Evolutionary conservation across 2,329 filamentous ascomycete genomes (phyloP), one percentile per base, ranked within the genome.

Genomic region (Monilinia fructicola): DNA sequence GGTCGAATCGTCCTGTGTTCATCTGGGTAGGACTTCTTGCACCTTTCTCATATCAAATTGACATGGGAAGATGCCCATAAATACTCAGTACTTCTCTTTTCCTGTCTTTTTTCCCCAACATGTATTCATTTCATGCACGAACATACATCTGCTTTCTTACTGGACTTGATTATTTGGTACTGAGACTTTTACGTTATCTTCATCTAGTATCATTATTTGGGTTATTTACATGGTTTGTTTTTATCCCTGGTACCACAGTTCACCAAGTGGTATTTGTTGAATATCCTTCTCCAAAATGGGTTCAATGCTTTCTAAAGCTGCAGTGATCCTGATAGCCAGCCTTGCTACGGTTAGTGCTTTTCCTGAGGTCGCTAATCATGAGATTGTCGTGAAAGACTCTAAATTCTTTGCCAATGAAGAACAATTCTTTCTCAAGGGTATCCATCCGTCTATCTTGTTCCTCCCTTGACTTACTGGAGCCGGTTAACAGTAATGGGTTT

Each of bases 401-500:
- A 74, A 74, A 61, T 72, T 74, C 68, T 75, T 75, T 52, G 68
- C 72, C n/a, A 67, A 54, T 61, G 71, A 71, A 10, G 54, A 74
- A 28, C 73, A 74, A 63, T 75, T 72, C 63, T 76, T 75, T 67
- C 60, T 76, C 54, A 73, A 74, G 65, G 75, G 74, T 69, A 69
- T 86, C 31, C 21, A 69, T 86, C 31, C 21, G 3, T 38, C 38
- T 12, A 23, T 38, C 26, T 31, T 40, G 53, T 52, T 48, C 21
- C 28, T 10, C 31, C 11, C 44, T 46, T 18, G 7, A 7, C 5
- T 21, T 46, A 46, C 7, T 46, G 18, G 38, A 50, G 48, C 18
- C 23, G 65, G 56, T 70, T 72, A 53, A 72, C 52, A 62, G 59
- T n/a, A 82, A 77, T 78, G 92, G 90, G 90, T 69, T 83, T 94